Evolutionary conservation across 208 protist genomes (phyloP).

Genomic region (Jaenimonas drosophilae): DNA sequence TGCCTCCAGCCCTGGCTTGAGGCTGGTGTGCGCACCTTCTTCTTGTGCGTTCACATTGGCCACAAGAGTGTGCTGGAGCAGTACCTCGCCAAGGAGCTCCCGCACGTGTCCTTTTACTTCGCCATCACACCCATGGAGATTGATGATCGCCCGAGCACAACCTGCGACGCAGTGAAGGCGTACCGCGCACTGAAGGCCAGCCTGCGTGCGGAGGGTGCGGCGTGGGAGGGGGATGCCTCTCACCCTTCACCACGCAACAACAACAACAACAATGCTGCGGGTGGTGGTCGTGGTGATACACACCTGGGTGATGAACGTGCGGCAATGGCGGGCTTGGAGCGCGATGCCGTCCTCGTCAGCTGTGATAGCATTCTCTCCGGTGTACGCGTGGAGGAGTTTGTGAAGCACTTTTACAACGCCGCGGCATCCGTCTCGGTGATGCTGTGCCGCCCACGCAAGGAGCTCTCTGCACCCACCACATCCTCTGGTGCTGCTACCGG

Average conservation of each 20-base stretch:
- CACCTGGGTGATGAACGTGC: conserved; percentile 1
- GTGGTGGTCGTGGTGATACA: neutral
- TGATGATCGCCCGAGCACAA: conserved; percentile 43
- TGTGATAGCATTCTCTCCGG: conserved; percentile 74
- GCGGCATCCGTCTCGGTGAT: conserved; percentile 54
- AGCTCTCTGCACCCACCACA: conserved; percentile 5
- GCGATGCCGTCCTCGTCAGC: conserved; percentile 69
- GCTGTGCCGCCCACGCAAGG: conserved; percentile 42
- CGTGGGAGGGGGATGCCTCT: conserved; percentile 9
- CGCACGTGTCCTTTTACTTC: conserved; percentile 50
- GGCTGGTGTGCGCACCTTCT: conserved; percentile 62
- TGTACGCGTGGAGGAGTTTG: conserved; percentile 58
- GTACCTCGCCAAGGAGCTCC: conserved; percentile 54
- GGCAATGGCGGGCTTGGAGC: conserved; percentile 23
- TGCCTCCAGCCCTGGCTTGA: conserved; percentile 59
- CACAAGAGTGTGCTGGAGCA: conserved; percentile 42
- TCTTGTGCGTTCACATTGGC: conserved; percentile 66
- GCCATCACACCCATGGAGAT: conserved; percentile 43
- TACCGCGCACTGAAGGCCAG: conserved; percentile 66
- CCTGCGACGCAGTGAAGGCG: conserved; percentile 61
- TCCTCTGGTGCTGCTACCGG: neutral
- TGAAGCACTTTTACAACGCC: conserved; percentile 63
- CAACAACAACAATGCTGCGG: neutral
- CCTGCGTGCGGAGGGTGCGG: conserved; percentile 17
- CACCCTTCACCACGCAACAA: neutral